These are phyloP conservation scores for Kernera saxatilis DNA, from an alignment of 345 rosid genomes.

Conservation along the genomic window DNA sequence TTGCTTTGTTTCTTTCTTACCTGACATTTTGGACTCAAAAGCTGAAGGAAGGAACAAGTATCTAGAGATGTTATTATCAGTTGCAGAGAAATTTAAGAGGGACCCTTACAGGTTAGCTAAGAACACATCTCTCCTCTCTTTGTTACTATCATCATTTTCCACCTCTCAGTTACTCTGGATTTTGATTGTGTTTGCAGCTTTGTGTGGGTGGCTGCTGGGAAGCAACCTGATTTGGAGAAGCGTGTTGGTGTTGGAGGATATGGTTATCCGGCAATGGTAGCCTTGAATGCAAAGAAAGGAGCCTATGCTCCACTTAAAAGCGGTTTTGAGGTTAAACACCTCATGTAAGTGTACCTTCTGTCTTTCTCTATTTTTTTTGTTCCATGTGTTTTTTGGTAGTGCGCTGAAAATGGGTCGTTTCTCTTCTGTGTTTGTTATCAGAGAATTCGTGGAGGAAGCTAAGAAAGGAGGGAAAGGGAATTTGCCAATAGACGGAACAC, in stretches of 20 bases:
- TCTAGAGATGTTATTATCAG: constrained; percentile 62
- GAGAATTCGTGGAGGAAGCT: constrained; percentile 88
- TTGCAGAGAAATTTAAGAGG: constrained; percentile 81
- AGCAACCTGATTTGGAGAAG: constrained; percentile 83
- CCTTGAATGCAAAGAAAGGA: constrained; percentile 87
- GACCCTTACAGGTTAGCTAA: constrained; percentile 68
- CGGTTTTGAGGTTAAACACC: constrained; percentile 75
- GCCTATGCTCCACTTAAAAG: constrained; percentile 91
- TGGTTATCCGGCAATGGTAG: constrained; percentile 91
- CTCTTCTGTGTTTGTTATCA: constrained; percentile 29
- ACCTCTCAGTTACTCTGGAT: not conserved
- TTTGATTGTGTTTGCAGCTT: constrained; percentile 44
- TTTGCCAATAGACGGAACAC: constrained; percentile 55
- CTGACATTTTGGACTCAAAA: constrained; percentile 92
- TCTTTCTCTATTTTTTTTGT: not conserved
- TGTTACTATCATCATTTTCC: not conserved
- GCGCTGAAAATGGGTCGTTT: not conserved
- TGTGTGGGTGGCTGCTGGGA: constrained; percentile 93
- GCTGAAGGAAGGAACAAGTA: constrained; percentile 94
- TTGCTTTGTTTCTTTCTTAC: constrained; percentile 90
- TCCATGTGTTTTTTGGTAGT: not conserved
- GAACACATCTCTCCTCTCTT: not conserved
- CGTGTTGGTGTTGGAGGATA: constrained; percentile 91
- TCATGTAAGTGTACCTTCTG: constrained; percentile 46
- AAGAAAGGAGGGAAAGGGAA: constrained; percentile 92